Base-by-base conservation (phyloP, 2,329 filamentous ascomycete species). In the Pseudogymnoascus sp. region DNA sequence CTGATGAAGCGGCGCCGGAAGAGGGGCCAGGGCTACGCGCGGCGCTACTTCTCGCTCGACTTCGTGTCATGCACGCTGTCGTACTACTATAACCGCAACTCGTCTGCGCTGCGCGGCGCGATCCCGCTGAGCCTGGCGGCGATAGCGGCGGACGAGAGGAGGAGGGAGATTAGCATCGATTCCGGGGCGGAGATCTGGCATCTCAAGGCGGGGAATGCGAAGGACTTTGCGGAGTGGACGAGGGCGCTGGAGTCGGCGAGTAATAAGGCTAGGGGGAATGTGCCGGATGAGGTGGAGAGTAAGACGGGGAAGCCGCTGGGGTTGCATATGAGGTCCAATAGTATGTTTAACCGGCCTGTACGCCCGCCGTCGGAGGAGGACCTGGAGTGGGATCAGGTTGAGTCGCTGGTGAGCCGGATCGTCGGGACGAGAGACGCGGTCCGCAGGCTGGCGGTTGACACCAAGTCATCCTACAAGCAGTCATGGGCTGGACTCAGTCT, bases 161-260 rank as follows among this genome's bases (percentile, higher is more conserved):
- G 89, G 37, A 84, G 92, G 65, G 93, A 97, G 73, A 96, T 99
- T 60, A 96, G 89, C 41, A 94, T 99, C 62, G 94, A 99, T 72
- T 97, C 94, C 0, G 94, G 94, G 1, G 92, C 94, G 2, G 94
- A 99, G 74, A 86, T 99, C 26, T 99, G 94, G 94, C 94, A 97
- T 76, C 79, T 99, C 31, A 87, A 87, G 69, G 91, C 94, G 2
- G 84, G 83, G 58, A 96, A 90, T 68, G 83, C 85, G 58, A 88
- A 88, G 66, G 93, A 97, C 64, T 99, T 97, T 71, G 81, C 84
- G 54, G 87, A 89, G 15, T 99, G 94, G 94, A 91, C 88, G 57
- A 81, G 83, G 54, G 93, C 92, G 0, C 77, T 99, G 59, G 92
- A 97, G 73, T 87, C 84, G 66, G 92, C 93, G 4, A 89, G 90